Percentiles rank a stretch among this genome's conserved stretches.
These are phyloP conservation scores for Corinectria fuckeliana DNA, from an alignment of 2,329 filamentous ascomycete species.

Conservation along the genomic window DNA sequence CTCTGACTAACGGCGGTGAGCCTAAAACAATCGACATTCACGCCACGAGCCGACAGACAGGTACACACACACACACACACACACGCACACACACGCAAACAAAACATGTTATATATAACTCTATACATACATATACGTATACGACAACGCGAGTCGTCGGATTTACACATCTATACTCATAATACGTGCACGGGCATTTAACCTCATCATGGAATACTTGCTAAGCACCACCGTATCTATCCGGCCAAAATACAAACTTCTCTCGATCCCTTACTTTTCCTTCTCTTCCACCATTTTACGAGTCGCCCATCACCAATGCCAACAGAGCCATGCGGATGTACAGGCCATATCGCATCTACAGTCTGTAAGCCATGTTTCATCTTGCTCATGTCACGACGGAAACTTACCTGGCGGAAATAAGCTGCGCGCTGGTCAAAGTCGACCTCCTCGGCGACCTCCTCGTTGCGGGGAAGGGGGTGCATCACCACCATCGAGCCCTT, in stretches of 20 bases:
- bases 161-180: constrained; percentile 38
- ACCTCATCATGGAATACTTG: constrained; percentile 40
- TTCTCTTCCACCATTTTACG: constrained; percentile 28
- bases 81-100: constrained; percentile 32
- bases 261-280: constrained; percentile 14
- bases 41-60: constrained; percentile 1
- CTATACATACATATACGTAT: constrained; percentile 32
- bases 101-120: constrained; percentile 25
- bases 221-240: constrained; percentile 39
- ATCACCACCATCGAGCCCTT: constrained; percentile 94
- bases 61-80: constrained; percentile 20
- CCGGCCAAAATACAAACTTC: constrained; percentile 34
- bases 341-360: constrained; percentile 93
- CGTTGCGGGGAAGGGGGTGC: constrained; percentile 93
- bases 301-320: constrained; percentile 79
- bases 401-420: constrained; percentile 97
- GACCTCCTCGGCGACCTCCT: constrained; percentile 93
- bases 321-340: constrained; percentile 98
- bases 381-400: not conserved
- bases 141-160: constrained; percentile 38
- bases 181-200: constrained; percentile 29
- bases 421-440: constrained; percentile 97
- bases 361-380: constrained; percentile 29
- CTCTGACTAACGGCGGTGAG: not conserved
- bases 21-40: not conserved